Base-by-base conservation (phyloP, 805 yeast species). In the Candida gorgasii region DNA sequence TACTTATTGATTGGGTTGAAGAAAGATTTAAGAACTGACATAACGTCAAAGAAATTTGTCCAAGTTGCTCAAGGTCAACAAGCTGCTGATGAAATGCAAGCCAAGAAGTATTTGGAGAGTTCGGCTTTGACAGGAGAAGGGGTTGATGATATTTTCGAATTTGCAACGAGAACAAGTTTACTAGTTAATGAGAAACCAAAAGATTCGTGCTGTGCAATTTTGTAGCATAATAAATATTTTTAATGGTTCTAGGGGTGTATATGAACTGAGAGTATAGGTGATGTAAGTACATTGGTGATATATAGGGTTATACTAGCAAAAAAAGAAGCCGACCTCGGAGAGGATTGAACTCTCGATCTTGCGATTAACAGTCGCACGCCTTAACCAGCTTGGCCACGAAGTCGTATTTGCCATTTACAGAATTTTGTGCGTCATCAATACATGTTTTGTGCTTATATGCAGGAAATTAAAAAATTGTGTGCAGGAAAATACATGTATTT, bases 41-140 rank as follows among this genome's bases (percentile, higher is more conserved):
- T 67, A 23, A 49, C 59, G 43, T 57, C 68, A 48, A 55, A 62
- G 31, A 65, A 68, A 8, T 76, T 69, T 51, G 87, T 86, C 18
- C 80, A 76, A 53, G 48, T 52, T 30, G 69, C 73, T 33, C 78
- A 76, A 49, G 97, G 86, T 4, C 84, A 83, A 51, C 71, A 69
- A 37, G 85, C 82, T 18, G 95, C 96, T 0, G 74, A 74, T 42
- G 76, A 78, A 42, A 85, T 90, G 29, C 95, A 95, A 4, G 97
- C 97, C 1, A 81, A 84, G 49, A 76, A 72, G 47, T 90, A 87
- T 58, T 65, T 90, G 57, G 97, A 90, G 56, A 88, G 97, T 58
- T 86, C 95, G 36, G 89, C 97, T 1, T 68, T 90, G 51, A 87
- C 96, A 2, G 97, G 97, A 4, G 96, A 88, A 58, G 95, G 95